Percentiles rank a stretch among this genome's conserved stretches.
Evolutionary conservation across 163 green algal species (phyloP).

Genomic region (Botryococcus braunii): DNA sequence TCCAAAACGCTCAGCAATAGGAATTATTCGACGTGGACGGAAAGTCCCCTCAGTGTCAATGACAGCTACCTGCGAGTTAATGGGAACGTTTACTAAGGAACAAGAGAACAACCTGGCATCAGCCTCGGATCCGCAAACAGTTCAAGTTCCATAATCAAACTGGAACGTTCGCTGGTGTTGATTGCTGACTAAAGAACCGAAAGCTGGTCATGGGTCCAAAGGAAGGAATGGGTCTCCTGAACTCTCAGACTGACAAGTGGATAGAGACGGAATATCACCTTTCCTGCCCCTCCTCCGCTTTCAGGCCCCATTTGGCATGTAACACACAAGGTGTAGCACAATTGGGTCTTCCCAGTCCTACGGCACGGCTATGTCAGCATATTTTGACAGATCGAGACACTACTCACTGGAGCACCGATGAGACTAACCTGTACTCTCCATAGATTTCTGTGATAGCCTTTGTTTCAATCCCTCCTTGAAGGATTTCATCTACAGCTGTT

Average conservation of each 20-base stretch:
- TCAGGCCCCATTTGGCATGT: constrained; percentile 57
- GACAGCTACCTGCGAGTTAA: constrained; percentile 71
- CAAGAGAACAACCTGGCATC: no score
- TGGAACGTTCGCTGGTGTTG: no score
- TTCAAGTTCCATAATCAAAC: no score
- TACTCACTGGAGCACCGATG: not conserved
- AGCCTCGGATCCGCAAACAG: no score
- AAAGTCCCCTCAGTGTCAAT: constrained; percentile 90
- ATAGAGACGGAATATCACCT: no score
- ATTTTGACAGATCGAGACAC: not conserved
- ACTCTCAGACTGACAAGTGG: no score
- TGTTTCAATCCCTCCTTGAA: constrained; percentile 58
- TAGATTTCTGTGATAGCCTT: constrained; percentile 81
- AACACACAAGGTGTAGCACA: constrained; percentile 83
- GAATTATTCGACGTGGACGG: constrained; percentile 62
- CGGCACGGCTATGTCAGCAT: not conserved
- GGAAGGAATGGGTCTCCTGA: no score
- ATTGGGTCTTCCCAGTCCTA: constrained; percentile 66
- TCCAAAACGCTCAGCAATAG: constrained; percentile 81
- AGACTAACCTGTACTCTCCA: constrained; percentile 62
- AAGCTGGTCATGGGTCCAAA: no score
- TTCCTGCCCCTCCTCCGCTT: constrained; percentile 35
- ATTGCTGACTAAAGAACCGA: no score
- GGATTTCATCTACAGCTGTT: constrained; percentile 53
- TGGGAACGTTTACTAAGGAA: no score